These are phyloP conservation scores for Syzygium aromaticum DNA, from an alignment of 345 rosid species.

Conservation along the genomic window DNA sequence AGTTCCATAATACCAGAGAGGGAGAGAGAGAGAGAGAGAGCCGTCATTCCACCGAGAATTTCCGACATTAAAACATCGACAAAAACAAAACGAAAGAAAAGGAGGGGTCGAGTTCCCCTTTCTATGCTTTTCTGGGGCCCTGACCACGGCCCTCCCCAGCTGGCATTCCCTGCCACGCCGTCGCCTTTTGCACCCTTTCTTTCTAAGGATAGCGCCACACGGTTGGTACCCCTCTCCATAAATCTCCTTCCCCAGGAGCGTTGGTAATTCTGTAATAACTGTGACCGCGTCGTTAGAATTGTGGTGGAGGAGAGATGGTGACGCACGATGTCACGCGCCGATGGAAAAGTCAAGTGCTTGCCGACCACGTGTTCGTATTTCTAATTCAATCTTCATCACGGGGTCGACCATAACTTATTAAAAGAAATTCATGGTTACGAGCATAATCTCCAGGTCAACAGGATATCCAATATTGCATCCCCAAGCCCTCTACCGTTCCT, in stretches of 20 bases:
- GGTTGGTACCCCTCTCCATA: neutral
- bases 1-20: neutral
- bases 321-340: neutral
- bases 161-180: slow-evolving; percentile 11
- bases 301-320: neutral
- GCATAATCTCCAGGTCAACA: neutral
- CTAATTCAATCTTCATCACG: neutral
- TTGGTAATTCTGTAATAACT: neutral
- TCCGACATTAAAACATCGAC: neutral
- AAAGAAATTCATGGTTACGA: neutral
- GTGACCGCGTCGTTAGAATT: neutral
- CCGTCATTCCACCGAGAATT: neutral
- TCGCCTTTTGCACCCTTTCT: neutral
- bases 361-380: neutral
- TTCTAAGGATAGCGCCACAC: neutral
- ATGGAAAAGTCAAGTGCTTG: neutral
- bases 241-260: neutral
- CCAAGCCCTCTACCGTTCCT: neutral
- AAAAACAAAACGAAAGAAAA: neutral
- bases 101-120: neutral
- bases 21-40: neutral
- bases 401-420: neutral
- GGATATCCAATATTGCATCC: neutral
- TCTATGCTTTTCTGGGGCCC: neutral
- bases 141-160: neutral